Percentiles rank a stretch among this genome's conserved stretches.
Conservation (phyloP, 306 rosid species). For the Pyrus communis region DNA sequence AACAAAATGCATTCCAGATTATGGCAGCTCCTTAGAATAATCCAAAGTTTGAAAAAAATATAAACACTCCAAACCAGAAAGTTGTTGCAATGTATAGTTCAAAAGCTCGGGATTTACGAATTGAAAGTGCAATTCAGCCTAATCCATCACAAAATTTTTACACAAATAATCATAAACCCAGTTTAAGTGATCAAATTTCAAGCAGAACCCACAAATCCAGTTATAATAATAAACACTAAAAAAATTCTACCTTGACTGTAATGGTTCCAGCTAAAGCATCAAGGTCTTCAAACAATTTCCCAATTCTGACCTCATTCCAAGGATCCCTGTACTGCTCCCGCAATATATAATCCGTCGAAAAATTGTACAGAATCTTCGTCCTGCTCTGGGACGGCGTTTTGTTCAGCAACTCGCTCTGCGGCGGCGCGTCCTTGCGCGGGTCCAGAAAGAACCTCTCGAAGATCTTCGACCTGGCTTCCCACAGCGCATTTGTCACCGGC, state of each 20-base stretch:
- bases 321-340: slow-evolving; percentile 92
- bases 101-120: neutral
- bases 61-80: neutral
- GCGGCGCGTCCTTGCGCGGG: slow-evolving; percentile 81
- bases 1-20: neutral
- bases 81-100: neutral
- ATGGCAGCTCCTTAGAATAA: neutral
- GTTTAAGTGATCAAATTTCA: neutral
- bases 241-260: slow-evolving; percentile 56
- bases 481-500: slow-evolving; percentile 82
- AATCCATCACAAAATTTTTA: neutral
- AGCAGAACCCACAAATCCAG: slow-evolving; percentile 5
- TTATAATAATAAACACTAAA: neutral
- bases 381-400: slow-evolving; percentile 81
- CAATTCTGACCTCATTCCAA: slow-evolving; percentile 87
- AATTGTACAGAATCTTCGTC: slow-evolving; percentile 59
- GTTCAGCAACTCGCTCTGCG: slow-evolving; percentile 73
- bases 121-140: neutral
- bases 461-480: slow-evolving; percentile 69
- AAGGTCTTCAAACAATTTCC: slow-evolving; percentile 88
- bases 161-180: neutral
- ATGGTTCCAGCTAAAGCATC: slow-evolving; percentile 93
- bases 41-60: neutral
- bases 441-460: slow-evolving; percentile 63
- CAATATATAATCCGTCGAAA: slow-evolving; percentile 65